These are phyloP conservation scores for Lathyrus sativus DNA, from an alignment of 306 rosid species.

Conservation along the genomic window DNA sequence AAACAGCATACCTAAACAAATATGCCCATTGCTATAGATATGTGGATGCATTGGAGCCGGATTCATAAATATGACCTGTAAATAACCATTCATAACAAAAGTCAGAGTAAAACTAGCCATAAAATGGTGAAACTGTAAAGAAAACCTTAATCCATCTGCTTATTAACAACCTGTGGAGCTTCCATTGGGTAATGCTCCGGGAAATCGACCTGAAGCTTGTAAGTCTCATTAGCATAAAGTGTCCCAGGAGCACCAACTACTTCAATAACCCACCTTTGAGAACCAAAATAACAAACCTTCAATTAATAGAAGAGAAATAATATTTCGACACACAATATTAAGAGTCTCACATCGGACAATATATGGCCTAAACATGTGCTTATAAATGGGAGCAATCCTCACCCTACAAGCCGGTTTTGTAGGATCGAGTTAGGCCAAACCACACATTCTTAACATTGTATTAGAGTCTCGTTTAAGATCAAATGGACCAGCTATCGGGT, in stretches of 20 bases:
- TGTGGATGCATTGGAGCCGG: conserved; percentile 99
- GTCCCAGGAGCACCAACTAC: conserved; percentile 98
- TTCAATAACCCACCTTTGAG: conserved; percentile 90
- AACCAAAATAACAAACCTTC: conserved; percentile 4
- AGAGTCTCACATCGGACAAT: no score
- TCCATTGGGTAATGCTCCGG: conserved; percentile 99
- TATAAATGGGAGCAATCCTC: no score
- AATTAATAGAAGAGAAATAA: background rate
- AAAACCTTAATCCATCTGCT: background rate
- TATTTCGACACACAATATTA: background rate
- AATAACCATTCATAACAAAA: conserved; percentile 37
- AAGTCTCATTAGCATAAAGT: conserved; percentile 84
- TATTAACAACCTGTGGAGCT: conserved; percentile 84
- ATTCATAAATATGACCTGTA: conserved; percentile 87
- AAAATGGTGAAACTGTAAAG: background rate
- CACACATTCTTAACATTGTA: no score
- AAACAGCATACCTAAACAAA: conserved; percentile 75
- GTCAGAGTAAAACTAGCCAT: conserved; percentile 4
- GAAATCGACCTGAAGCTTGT: conserved; percentile 98
- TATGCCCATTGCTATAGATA: conserved; percentile 98
- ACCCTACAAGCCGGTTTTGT: no score
- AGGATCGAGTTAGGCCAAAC: no score
- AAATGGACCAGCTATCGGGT: no score
- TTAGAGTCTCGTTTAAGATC: no score
- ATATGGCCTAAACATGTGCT: no score